Evolutionary conservation across 2,329 filamentous ascomycete species (phyloP), one percentile per base, ranked within the genome.

Genomic region (Ophiostoma populinum): DNA sequence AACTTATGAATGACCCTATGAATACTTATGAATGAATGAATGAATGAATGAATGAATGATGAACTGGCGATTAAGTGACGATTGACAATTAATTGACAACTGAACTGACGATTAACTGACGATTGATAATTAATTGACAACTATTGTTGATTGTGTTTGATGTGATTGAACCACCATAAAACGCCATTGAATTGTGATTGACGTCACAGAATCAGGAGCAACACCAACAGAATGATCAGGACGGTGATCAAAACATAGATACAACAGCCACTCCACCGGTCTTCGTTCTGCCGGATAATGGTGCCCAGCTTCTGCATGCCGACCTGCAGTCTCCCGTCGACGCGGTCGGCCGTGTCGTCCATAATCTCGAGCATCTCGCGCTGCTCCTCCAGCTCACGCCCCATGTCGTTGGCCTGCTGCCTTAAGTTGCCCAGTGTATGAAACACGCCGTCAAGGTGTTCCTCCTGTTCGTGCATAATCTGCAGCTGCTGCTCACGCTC

Each of bases 371-470:
- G 64, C 69, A 95, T 78, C 54, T 85, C 81, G 16, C 68, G 69
- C 63, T 98, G 90, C 59, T 98, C 90, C 57, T 94, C 92, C 30
- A 98, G 63, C 61, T 98, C 90, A 38, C 87, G 66, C 2, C 90
- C 87, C 87, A 98, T 98, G 47, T 85, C 81, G 55, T 92, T 77
- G 2, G 90, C 92, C 63, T 95, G 90, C 51, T 79, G 67, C 37
- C 87, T 66, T 51, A 98, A 58, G 51, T 85, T 94, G 3, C 86
- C 87, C 17, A 98, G 90, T 1, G 87, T 95, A 45, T 76, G 72
- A 52, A 92, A 93, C 31, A 98, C 87, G 12, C 80, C 81, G 51
- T 95, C 87, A 2, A 98, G 66, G 47, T 90, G 80, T 57, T 86
- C 67, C 52, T 98, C 90, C 62, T 98, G 90, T 55, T 94, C 83